Base-by-base conservation (phyloP, 116 monocot species). In the Dioscorea cayenensis region DNA sequence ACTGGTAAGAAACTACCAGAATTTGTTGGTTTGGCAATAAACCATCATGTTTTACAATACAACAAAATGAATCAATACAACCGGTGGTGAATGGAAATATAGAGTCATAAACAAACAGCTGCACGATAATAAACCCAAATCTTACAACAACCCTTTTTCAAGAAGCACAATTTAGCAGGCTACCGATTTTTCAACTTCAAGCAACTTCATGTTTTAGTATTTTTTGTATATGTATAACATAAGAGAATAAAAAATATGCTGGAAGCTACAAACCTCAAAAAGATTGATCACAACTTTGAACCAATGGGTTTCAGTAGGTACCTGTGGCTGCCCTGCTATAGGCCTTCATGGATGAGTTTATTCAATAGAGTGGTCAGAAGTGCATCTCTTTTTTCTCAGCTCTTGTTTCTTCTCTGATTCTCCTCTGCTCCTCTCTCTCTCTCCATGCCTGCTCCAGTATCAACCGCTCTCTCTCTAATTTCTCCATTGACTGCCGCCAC, bases 401-500 rank as follows among this genome's bases (percentile, higher is more conserved):
- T 23, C 97, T 75, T 12, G 25, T 79, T 68, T 97, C 97, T 58
- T 92, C 97, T 75, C 90, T 88, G n/a, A 79, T 77, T 73, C 97
- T 81, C 76, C 97, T 83, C 70, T 92, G 86, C 68, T 97, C 97
- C 70, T 97, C 97, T 76, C 90, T 87, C 75, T 99, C 87, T 71
- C 83, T 67, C 99, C 94, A 99, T 5, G 85, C 76, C 51, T 84
- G 91, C 75, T 99, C 99, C 75, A 89, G 43, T 85, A 86, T 85
- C 74, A 99, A 21, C 75, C 99, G 83, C 80, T 99, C 99, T 70
- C 86, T 84, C 84, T 94, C 94, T 36, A 99, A 77, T 76, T 85
- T 91, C 81, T 94, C 89, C 99, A 99, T 94, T 12, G 87, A 80
- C 76, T 91, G 85, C 49, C 94, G 70, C 99, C 99, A 94, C 58